Evolutionary conservation across 331 rosid species (phyloP), one percentile per base, ranked within the genome.

Genomic region (Phaseolus coccineus): DNA sequence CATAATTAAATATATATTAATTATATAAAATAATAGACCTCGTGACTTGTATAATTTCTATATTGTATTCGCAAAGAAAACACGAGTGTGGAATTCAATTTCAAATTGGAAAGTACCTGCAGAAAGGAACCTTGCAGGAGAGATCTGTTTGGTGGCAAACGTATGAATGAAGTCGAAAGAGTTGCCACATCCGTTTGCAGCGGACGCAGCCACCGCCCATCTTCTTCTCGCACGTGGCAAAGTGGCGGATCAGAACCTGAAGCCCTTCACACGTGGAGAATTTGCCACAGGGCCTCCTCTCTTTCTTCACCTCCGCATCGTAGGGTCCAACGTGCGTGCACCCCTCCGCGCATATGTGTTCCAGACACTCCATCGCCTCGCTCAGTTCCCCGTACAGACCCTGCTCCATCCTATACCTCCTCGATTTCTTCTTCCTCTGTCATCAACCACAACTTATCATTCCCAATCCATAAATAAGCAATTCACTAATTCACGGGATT

Each of bases 151-250:
- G 87, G 7, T 91, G 88, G 62, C 99, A 95, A 57, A 90, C 83
- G 44, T 90, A 90, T 0, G 98, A 88, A 81, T 95, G 99, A 16
- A 95, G 89, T 25, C 91, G 71, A 10, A 95, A 90, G 55, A 95
- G 87, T 83, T 95, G 99, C 97, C 97, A 95, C 99, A 95, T 91
- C 11, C 96, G 85, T 70, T 89, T 93, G 85, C 99, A 95, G 8
- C 93, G 89, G 42, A 69, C 79, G 90, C 99, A 95, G 42, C 96
- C 92, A 16, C 91, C 91, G 8, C 74, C 82, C 52, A 82, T 63
- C 73, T 91, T 85, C 65, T 39, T 83, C 40, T 61, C 27, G 31
- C 99, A 95, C 77, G 84, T 87, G 73, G 92, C 97, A 1, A 93
- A 93, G 81, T 95, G 99, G 15, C 78, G 87, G 25, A 93, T 86